Conservation (phyloP, 2,329 filamentous ascomycete species). For the Teratosphaeria gauchensis region DNA sequence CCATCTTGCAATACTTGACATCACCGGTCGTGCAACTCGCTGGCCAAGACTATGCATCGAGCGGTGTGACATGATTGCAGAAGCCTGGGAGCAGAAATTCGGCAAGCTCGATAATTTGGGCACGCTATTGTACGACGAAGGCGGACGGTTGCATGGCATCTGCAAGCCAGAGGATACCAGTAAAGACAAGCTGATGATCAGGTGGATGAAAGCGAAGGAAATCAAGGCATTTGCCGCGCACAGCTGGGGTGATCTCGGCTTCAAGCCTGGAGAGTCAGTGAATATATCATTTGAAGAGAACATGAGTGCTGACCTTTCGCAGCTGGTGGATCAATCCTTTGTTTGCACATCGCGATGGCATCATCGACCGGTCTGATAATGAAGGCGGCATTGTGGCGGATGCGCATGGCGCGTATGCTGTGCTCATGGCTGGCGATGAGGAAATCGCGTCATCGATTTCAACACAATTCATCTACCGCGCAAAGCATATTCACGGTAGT, state of each 20-base stretch:
- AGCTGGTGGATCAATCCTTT: conserved; percentile 43
- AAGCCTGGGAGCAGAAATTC: conserved; percentile 30
- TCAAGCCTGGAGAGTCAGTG: conserved; percentile 37
- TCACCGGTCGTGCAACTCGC: conserved; percentile 36
- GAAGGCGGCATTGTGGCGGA: conserved; percentile 36
- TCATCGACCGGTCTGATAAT: conserved; percentile 34
- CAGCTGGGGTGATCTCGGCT: conserved; percentile 33
- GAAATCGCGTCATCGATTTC: conserved; percentile 29
- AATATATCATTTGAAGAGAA: background rate
- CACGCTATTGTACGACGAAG: conserved; percentile 33
- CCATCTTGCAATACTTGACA: conserved; percentile 35
- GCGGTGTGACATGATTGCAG: conserved; percentile 34
- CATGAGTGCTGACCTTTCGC: conserved; percentile 4
- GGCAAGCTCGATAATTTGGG: conserved; percentile 30
- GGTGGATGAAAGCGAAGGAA: conserved; percentile 23
- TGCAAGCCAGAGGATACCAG: conserved; percentile 29
- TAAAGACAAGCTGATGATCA: conserved; percentile 26
- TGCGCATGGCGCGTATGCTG: conserved; percentile 34
- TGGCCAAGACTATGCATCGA: conserved; percentile 38
- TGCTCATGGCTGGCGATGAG: conserved; percentile 32
- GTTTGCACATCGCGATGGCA: conserved; percentile 39
- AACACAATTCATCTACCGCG: conserved; percentile 33
- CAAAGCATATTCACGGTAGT: conserved; percentile 26
- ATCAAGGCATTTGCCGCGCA: conserved; percentile 27
- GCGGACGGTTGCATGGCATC: conserved; percentile 35